phyloP scores from a whole-genome alignment of 352 stramenopile species.

The Globisporangium acanthophoron region DNA sequence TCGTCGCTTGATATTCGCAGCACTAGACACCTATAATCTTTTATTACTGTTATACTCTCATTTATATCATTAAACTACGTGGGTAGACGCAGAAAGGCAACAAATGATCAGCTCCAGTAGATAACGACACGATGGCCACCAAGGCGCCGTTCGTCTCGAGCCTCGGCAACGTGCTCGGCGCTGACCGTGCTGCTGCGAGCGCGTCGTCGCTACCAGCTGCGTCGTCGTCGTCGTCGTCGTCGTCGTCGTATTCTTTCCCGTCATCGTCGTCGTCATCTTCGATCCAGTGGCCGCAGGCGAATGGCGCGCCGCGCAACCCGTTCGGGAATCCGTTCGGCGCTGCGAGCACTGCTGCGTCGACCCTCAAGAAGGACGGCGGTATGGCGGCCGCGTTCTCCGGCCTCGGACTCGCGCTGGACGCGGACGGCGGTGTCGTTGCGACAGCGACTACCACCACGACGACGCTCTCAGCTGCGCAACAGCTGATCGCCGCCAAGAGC shows the following conservation, averaged over 20 bases:
- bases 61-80: not conserved
- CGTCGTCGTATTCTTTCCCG: not conserved
- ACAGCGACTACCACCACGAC: not conserved
- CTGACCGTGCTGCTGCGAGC: constrained; percentile 1
- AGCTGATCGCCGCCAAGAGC: constrained; percentile 45
- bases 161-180: constrained; percentile 25
- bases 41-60: too few species aligned
- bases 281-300: constrained; percentile 13
- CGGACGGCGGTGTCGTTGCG: constrained; percentile 16
- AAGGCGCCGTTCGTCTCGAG: constrained; percentile 37
- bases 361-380: constrained; percentile 3
- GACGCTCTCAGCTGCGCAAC: constrained; percentile 35
- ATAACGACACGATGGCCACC: constrained; percentile 3
- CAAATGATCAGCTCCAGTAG: not conserved
- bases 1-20: not conserved
- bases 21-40: not conserved
- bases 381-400: constrained; percentile 59
- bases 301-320: constrained; percentile 14
- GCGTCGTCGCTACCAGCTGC: not conserved
- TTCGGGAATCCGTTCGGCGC: constrained; percentile 23
- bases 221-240: not conserved
- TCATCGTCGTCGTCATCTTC: constrained; percentile 4
- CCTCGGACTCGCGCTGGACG: constrained; percentile 43
- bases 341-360: not conserved
- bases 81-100: not conserved